Evolutionary conservation across 140 eudicot genomes (phyloP).

Genomic region (Senecio squalidus): DNA sequence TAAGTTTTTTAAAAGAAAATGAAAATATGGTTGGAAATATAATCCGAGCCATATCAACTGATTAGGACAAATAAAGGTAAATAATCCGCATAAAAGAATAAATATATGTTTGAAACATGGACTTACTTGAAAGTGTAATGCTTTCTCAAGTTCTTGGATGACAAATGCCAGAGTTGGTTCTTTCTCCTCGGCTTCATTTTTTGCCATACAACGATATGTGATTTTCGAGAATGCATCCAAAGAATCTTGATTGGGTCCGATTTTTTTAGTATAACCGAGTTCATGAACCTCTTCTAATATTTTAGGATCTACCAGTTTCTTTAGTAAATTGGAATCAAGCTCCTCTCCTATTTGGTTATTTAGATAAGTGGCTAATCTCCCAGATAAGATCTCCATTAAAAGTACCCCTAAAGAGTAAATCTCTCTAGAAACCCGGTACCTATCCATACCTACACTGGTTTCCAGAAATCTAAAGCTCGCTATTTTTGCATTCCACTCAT

Average conservation of each 20-base stretch:
- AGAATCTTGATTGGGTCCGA: constrained; percentile 16
- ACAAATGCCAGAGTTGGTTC: background rate
- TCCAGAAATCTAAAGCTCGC: constrained; percentile 1
- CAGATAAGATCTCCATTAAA: constrained; percentile 12
- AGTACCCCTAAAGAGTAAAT: constrained; percentile 15
- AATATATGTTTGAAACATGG: background rate
- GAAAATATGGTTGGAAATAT: no score
- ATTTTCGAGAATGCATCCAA: background rate
- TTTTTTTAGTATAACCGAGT: background rate
- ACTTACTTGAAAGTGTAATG: constrained; percentile 12
- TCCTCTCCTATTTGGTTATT: constrained; percentile 5
- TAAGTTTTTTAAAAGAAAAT: no score
- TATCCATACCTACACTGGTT: no score
- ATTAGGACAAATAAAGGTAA: no score
- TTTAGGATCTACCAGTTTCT: constrained; percentile 6
- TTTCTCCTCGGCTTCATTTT: constrained; percentile 8
- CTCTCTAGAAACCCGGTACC: no score
- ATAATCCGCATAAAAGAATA: no score
- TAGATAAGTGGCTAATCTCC: constrained; percentile 2
- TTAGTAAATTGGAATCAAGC: constrained; percentile 10
- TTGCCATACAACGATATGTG: constrained; percentile 6
- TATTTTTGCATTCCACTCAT: constrained; percentile 6
- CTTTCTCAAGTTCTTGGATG: constrained; percentile 10
- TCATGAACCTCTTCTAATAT: constrained; percentile 7
- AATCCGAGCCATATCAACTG: no score